These are phyloP conservation scores for Beta lomatogona DNA, from an alignment of 179 eudicot genomes.

Conservation along the genomic window DNA sequence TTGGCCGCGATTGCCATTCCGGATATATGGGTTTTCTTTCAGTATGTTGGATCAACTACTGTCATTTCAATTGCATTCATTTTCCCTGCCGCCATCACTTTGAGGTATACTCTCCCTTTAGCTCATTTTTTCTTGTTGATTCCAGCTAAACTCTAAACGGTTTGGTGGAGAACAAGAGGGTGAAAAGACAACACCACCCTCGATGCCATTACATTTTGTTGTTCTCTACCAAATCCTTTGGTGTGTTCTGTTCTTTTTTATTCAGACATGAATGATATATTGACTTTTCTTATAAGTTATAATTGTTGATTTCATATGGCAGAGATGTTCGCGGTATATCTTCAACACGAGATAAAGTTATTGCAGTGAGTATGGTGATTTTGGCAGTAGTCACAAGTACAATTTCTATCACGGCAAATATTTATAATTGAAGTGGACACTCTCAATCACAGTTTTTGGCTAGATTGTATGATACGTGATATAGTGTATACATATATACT, in stretches of 20 bases:
- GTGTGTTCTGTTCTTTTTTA: not conserved
- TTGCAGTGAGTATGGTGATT: conserved; percentile 50
- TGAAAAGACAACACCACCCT: no score
- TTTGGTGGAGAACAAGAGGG: no score
- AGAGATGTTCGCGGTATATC: conserved; percentile 73
- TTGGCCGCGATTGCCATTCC: conserved; percentile 73
- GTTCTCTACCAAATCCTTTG: no score
- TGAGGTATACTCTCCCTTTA: conserved; percentile 52
- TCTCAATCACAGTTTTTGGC: not conserved
- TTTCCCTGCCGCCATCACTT: conserved; percentile 75
- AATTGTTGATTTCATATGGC: conserved; percentile 22
- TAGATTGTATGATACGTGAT: not conserved
- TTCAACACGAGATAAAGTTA: conserved; percentile 50
- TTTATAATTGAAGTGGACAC: conserved; percentile 29
- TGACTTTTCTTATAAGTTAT: not conserved
- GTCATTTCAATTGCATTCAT: conserved; percentile 72
- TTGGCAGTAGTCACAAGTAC: conserved; percentile 61
- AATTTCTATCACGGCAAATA: conserved; percentile 54
- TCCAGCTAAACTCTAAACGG: no score
- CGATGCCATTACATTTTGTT: no score
- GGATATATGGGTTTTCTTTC: conserved; percentile 82
- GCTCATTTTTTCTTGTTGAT: not conserved
- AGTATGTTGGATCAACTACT: conserved; percentile 85
- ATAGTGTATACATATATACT: not conserved
- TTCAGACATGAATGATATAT: no score